Conservation (phyloP, 805 yeast species). For the Ogataea trehaloabstinens region DNA sequence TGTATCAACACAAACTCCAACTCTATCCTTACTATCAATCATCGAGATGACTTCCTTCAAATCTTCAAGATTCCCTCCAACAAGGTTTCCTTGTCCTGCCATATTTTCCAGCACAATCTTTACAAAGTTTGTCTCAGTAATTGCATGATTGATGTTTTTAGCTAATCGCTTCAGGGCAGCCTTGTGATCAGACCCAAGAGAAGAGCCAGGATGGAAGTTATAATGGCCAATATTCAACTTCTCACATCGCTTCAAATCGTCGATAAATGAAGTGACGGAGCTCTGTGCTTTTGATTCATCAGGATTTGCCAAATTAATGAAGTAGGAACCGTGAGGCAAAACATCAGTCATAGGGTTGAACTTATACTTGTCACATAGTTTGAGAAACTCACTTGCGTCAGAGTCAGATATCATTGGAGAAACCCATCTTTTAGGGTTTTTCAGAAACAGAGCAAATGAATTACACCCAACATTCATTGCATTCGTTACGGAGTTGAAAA, state of each 20-base stretch:
- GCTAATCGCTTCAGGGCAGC: slow-evolving; percentile 72
- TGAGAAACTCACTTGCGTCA: slow-evolving; percentile 65
- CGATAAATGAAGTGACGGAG: slow-evolving; percentile 75
- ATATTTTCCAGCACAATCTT: slow-evolving; percentile 91
- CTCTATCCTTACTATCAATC: slow-evolving; percentile 76
- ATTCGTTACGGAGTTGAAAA: slow-evolving; percentile 36
- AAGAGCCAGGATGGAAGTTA: slow-evolving; percentile 93
- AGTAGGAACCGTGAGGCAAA: slow-evolving; percentile 92
- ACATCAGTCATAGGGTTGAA: slow-evolving; percentile 77
- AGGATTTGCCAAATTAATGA: slow-evolving; percentile 91
- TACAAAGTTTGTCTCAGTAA: slow-evolving; percentile 69
- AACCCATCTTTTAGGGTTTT: slow-evolving; percentile 89
- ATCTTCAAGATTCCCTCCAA: slow-evolving; percentile 81
- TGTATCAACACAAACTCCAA: slow-evolving; percentile 96
- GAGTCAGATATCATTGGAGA: slow-evolving; percentile 70
- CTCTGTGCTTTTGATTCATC: slow-evolving; percentile 74
- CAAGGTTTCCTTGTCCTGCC: slow-evolving; percentile 95
- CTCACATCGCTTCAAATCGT: slow-evolving; percentile 87
- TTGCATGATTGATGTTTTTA: slow-evolving; percentile 73
- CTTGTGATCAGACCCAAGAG: slow-evolving; percentile 63
- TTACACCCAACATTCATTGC: slow-evolving; percentile 60
- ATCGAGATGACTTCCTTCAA: slow-evolving; percentile 68
- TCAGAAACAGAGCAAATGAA: slow-evolving; percentile 86
- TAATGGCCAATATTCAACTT: slow-evolving; percentile 78
- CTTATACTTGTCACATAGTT: slow-evolving; percentile 57